A percentile compares a stretch with the other conserved stretches of the same genome.
phyloP scores from a whole-genome alignment of 306 rosid species.

The Rubus parviflorus region DNA sequence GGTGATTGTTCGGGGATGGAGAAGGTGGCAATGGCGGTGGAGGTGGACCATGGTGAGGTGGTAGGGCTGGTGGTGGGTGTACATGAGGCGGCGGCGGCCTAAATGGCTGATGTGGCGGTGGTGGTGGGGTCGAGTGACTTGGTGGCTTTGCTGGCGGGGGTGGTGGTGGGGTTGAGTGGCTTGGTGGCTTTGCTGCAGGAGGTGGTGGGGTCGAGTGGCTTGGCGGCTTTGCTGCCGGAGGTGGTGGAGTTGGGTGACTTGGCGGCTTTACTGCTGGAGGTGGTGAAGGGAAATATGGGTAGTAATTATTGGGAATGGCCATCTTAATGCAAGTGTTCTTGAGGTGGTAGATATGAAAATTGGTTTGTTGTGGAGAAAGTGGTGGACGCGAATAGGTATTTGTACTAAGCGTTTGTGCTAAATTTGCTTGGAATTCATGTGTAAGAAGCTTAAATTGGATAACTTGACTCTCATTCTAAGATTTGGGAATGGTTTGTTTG shows the following conservation, averaged over 20 bases:
- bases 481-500: slow-evolving; percentile 49
- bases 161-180: slow-evolving; percentile 14
- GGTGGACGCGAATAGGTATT: slow-evolving; percentile 26
- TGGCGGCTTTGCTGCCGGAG: not conserved
- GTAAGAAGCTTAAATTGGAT: slow-evolving; percentile 21
- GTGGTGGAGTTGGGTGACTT: slow-evolving; percentile 1
- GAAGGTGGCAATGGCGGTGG: slow-evolving; percentile 49
- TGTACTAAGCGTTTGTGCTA: slow-evolving; percentile 25
- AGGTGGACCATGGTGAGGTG: slow-evolving; percentile 42
- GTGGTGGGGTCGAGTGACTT: not conserved
- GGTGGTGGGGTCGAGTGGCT: slow-evolving; percentile 9
- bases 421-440: slow-evolving; percentile 10
- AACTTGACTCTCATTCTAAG: slow-evolving; percentile 73
- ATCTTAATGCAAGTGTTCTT: slow-evolving; percentile 26
- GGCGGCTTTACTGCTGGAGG: slow-evolving; percentile 8
- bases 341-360: not conserved
- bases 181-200: not conserved
- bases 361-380: slow-evolving; percentile 19
- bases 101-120: slow-evolving; percentile 21
- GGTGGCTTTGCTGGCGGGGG: not conserved
- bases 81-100: slow-evolving; percentile 41
- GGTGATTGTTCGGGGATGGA: slow-evolving; percentile 50
- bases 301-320: slow-evolving; percentile 42
- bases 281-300: slow-evolving; percentile 40
- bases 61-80: slow-evolving; percentile 31